phyloP scores from a whole-genome alignment of 129 eudicot species.

The Artemisia tridentata region DNA sequence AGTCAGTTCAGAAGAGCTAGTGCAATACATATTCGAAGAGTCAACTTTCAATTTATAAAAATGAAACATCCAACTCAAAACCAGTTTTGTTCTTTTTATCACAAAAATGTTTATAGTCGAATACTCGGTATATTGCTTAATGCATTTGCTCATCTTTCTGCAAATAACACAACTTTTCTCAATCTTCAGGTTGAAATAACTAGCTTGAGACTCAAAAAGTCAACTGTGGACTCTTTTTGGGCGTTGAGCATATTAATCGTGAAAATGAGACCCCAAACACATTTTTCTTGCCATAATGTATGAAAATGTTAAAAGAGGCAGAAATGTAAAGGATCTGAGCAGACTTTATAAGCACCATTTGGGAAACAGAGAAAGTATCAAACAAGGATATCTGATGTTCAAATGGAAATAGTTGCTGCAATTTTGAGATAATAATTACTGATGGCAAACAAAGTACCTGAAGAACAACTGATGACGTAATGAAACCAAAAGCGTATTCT shows the following conservation, averaged over 20 bases:
- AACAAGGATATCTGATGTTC: neutral
- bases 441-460: constrained; percentile 40
- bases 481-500: constrained; percentile 87
- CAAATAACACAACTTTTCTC: neutral
- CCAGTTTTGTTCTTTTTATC: constrained; percentile 7
- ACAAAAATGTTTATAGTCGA: neutral
- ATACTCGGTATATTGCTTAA: neutral
- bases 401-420: neutral
- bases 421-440: neutral
- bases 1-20: constrained; percentile 19
- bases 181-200: neutral
- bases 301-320: neutral
- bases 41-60: neutral
- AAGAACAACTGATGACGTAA: constrained; percentile 75
- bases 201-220: neutral
- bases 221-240: neutral
- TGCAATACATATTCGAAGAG: neutral
- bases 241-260: neutral
- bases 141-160: no score
- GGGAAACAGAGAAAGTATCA: neutral
- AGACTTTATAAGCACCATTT: neutral
- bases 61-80: neutral
- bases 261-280: neutral
- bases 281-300: neutral
- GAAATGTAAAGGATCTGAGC: no score